Conservation (phyloP, 192 early-diverging fungal genomes). For the Dissophora globulifera region DNA sequence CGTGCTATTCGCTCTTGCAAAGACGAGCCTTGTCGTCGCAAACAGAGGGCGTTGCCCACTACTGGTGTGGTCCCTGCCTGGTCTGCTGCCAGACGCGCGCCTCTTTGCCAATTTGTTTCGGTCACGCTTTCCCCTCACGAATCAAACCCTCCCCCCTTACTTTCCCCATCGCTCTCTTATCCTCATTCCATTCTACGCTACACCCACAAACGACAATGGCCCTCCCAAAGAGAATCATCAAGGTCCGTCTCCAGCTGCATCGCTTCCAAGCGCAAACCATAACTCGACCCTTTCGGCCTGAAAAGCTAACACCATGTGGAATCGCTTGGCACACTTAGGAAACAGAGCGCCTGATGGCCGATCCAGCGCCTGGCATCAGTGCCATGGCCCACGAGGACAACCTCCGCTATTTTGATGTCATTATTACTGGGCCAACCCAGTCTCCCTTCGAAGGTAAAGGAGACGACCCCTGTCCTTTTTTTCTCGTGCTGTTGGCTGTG, state of each 20-base stretch:
- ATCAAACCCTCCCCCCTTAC: background rate
- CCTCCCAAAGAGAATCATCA: slow-evolving; percentile 65
- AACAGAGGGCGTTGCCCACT: too few relatives aligned
- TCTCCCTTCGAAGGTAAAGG: slow-evolving; percentile 95
- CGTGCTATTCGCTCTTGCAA: too few relatives aligned
- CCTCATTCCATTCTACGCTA: background rate
- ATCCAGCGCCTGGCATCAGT: slow-evolving; percentile 94
- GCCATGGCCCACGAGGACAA: slow-evolving; percentile 93
- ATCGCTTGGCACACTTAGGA: slow-evolving; percentile 67
- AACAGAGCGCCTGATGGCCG: slow-evolving; percentile 92
- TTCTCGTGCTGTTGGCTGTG: too few relatives aligned
- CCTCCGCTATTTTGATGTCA: slow-evolving; percentile 96
- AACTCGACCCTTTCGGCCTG: background rate
- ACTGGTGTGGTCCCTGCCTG: too few relatives aligned
- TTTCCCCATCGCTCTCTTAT: background rate
- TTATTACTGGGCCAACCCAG: slow-evolving; percentile 88
- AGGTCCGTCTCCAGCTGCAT: slow-evolving; percentile 44
- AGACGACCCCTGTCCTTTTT: background rate
- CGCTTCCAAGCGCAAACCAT: background rate
- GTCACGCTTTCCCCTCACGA: background rate
- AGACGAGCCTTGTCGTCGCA: too few relatives aligned
- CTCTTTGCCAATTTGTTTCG: background rate
- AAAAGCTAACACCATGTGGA: background rate
- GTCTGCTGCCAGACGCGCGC: background rate
- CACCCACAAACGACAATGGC: slow-evolving; percentile 52